Conservation (phyloP, 2,329 filamentous ascomycete species). For the Parastagonospora nodorum region DNA sequence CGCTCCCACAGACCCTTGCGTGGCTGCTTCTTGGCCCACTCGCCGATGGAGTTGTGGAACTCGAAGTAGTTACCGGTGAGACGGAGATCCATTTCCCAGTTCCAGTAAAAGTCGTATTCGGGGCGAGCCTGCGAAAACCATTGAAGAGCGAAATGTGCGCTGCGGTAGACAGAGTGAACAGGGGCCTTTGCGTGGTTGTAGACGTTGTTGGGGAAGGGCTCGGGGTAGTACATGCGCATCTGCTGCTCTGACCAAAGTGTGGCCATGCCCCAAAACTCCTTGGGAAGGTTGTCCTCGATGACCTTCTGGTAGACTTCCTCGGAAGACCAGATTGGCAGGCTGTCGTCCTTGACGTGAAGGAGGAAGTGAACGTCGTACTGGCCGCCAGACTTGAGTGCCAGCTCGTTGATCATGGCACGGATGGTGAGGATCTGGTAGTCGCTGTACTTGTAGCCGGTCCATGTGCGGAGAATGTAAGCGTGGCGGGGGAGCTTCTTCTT, state of each 20-base stretch:
- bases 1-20: slow-evolving; percentile 76
- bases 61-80: slow-evolving; percentile 85
- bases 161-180: slow-evolving; percentile 88
- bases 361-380: slow-evolving; percentile 87
- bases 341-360: slow-evolving; percentile 80
- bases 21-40: slow-evolving; percentile 70
- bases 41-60: slow-evolving; percentile 68
- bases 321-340: slow-evolving; percentile 78
- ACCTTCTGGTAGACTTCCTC: slow-evolving; percentile 69
- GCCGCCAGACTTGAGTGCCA: slow-evolving; percentile 78
- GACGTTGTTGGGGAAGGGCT: slow-evolving; percentile 77
- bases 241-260: slow-evolving; percentile 94
- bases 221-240: slow-evolving; percentile 89
- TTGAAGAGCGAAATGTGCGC: slow-evolving; percentile 56
- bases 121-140: slow-evolving; percentile 58
- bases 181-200: slow-evolving; percentile 66
- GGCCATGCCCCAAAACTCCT: slow-evolving; percentile 86
- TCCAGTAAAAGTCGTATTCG: slow-evolving; percentile 68
- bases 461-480: slow-evolving; percentile 83
- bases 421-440: slow-evolving; percentile 81
- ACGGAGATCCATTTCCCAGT: slow-evolving; percentile 88
- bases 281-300: slow-evolving; percentile 71
- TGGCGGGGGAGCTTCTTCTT: slow-evolving; percentile 63
- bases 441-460: slow-evolving; percentile 79
- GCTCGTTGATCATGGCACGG: slow-evolving; percentile 81